These are phyloP conservation scores for Phytophthora podocarpi DNA, from an alignment of 352 stramenopile genomes.

Conservation along the genomic window DNA sequence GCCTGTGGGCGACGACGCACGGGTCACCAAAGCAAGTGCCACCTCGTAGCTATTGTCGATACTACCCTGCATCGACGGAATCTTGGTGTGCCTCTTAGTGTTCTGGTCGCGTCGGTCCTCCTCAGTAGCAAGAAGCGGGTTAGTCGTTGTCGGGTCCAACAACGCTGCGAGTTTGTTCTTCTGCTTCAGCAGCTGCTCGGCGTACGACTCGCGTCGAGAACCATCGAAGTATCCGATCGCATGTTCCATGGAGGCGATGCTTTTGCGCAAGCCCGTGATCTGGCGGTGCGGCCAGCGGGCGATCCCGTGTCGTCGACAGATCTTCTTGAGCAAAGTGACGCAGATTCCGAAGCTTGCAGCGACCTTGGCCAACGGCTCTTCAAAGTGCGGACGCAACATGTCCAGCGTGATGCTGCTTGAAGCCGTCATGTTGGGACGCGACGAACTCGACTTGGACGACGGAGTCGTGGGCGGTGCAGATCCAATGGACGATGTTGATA, in stretches of 20 bases:
- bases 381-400: constrained; percentile 84
- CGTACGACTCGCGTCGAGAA: constrained; percentile 68
- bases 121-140: constrained; percentile 40
- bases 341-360: constrained; percentile 82
- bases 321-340: constrained; percentile 87
- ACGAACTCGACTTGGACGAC: constrained; percentile 28
- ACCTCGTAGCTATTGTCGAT: constrained; percentile 8
- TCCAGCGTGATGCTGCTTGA: constrained; percentile 84
- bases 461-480: constrained; percentile 21
- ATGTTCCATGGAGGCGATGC: constrained; percentile 86
- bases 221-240: constrained; percentile 82
- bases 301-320: constrained; percentile 81
- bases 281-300: constrained; percentile 84
- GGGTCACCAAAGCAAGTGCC: constrained; percentile 11
- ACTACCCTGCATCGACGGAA: not conserved
- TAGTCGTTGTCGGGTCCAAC: constrained; percentile 66
- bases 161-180: constrained; percentile 73
- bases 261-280: constrained; percentile 88
- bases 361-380: constrained; percentile 82
- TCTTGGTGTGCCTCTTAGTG: constrained; percentile 9
- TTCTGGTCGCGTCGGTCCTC: constrained; percentile 23
- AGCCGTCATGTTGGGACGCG: constrained; percentile 69
- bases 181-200: constrained; percentile 74
- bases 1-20: constrained; percentile 32
- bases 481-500: constrained; percentile 12